phyloP scores from a whole-genome alignment of 106 monocot genomes.

The Vanilla planifolia region DNA sequence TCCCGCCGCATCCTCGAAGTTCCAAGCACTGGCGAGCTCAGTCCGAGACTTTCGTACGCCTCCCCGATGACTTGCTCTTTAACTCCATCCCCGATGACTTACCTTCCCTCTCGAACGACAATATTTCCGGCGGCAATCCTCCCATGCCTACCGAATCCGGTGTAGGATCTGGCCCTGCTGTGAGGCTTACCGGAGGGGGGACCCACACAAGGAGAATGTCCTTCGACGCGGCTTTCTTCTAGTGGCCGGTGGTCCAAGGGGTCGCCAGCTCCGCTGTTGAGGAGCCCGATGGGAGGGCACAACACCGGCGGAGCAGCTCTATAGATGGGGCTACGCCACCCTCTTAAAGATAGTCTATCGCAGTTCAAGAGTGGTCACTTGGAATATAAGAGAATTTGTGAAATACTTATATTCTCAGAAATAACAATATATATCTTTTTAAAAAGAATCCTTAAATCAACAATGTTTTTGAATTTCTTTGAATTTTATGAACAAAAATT shows the following conservation, averaged over 20 bases:
- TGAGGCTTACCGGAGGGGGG: background rate
- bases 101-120: constrained; percentile 74
- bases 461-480: too few species aligned
- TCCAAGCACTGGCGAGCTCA: constrained; percentile 60
- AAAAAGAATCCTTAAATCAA: too few species aligned
- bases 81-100: constrained; percentile 81
- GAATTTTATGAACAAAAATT: too few species aligned
- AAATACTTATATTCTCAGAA: too few species aligned
- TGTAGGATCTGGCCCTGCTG: background rate
- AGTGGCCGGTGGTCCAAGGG: constrained; percentile 16
- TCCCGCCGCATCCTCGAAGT: constrained; percentile 4
- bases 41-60: constrained; percentile 77
- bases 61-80: constrained; percentile 80
- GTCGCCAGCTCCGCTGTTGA: background rate
- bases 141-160: constrained; percentile 3
- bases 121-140: constrained; percentile 14
- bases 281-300: background rate
- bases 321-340: constrained; percentile 47
- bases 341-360: constrained; percentile 66
- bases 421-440: too few species aligned
- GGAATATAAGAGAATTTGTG: too few species aligned
- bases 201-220: constrained; percentile 64
- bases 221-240: constrained; percentile 83
- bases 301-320: constrained; percentile 61
- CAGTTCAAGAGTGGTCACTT: too few species aligned